phyloP scores from a whole-genome alignment of 805 yeast species.

The Metschnikowia amazonensis region DNA sequence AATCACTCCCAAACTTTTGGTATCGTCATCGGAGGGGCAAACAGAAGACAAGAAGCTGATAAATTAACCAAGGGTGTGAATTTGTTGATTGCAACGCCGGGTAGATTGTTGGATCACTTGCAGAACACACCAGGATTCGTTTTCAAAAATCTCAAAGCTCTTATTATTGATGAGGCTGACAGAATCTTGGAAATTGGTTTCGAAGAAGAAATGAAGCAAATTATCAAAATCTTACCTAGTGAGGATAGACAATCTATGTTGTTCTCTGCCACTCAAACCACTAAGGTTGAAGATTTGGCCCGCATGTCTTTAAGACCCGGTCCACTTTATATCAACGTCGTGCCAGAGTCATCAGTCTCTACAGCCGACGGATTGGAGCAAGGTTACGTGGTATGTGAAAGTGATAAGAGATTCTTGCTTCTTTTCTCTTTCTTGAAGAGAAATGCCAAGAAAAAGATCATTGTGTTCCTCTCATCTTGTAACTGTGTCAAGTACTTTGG shows the following conservation, averaged over 20 bases:
- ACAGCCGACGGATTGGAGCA: constrained; percentile 98
- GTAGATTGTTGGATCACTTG: constrained; percentile 91
- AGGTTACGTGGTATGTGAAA: constrained; percentile 96
- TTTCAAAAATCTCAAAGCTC: constrained; percentile 89
- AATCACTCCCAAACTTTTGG: constrained; percentile 92
- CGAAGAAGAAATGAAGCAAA: constrained; percentile 98
- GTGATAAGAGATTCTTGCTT: constrained; percentile 87
- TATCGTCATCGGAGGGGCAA: constrained; percentile 97
- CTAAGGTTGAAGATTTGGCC: constrained; percentile 97
- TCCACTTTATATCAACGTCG: constrained; percentile 91
- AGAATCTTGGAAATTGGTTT: constrained; percentile 96
- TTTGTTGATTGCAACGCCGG: constrained; percentile 93
- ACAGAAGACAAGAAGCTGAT: constrained; percentile 96
- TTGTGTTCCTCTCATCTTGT: constrained; percentile 94
- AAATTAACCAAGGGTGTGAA: constrained; percentile 93
- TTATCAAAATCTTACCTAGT: constrained; percentile 86
- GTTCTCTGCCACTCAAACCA: constrained; percentile 98
- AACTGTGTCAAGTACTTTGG: constrained; percentile 96
- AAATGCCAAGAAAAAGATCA: constrained; percentile 84
- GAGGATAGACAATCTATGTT: constrained; percentile 95
- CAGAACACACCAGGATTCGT: constrained; percentile 94
- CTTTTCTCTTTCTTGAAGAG: constrained; percentile 91
- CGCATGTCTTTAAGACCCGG: constrained; percentile 93
- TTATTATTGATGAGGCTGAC: constrained; percentile 97
- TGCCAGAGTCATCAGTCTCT: constrained; percentile 72